Evolutionary conservation across 1,139 yeast species (phyloP).

Genomic region (Chernovozyma sophiae-reginae): DNA sequence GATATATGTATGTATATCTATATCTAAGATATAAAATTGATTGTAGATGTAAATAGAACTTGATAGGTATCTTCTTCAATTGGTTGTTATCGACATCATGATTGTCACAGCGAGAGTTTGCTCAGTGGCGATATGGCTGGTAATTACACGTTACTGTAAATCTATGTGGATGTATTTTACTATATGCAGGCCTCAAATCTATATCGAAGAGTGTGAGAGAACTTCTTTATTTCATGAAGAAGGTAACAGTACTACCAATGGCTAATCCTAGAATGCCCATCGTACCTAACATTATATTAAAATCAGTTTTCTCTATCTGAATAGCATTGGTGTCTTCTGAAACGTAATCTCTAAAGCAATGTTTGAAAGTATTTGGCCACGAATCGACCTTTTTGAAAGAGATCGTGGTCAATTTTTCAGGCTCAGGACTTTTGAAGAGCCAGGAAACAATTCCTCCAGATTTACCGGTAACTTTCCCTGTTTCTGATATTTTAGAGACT

Average conservation of each 20-base stretch:
- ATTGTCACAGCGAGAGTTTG: too few species aligned
- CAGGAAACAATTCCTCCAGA: background rate
- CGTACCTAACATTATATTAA: background rate
- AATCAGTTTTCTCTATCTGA: slow-evolving; percentile 4
- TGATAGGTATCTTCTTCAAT: too few species aligned
- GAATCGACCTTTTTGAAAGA: background rate
- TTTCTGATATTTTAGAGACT: background rate
- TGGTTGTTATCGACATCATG: too few species aligned
- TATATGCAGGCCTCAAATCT: slow-evolving; percentile 3
- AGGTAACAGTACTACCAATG: slow-evolving; percentile 1
- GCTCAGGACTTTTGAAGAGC: background rate
- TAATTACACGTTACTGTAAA: background rate
- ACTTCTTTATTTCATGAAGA: background rate
- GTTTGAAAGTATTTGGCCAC: background rate
- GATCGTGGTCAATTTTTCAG: background rate
- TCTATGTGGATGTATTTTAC: slow-evolving; percentile 1
- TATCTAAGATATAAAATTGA: too few species aligned
- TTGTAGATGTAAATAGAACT: too few species aligned
- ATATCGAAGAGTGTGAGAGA: too few species aligned
- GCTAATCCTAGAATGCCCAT: slow-evolving; percentile 2
- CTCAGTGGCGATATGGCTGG: background rate
- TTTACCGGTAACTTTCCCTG: background rate
- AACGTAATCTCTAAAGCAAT: background rate
- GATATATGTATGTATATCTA: too few species aligned
- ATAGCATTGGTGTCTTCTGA: slow-evolving; percentile 2